phyloP scores from a whole-genome alignment of 2,329 filamentous ascomycete species.

The Rhinocladiella mackenziei region DNA sequence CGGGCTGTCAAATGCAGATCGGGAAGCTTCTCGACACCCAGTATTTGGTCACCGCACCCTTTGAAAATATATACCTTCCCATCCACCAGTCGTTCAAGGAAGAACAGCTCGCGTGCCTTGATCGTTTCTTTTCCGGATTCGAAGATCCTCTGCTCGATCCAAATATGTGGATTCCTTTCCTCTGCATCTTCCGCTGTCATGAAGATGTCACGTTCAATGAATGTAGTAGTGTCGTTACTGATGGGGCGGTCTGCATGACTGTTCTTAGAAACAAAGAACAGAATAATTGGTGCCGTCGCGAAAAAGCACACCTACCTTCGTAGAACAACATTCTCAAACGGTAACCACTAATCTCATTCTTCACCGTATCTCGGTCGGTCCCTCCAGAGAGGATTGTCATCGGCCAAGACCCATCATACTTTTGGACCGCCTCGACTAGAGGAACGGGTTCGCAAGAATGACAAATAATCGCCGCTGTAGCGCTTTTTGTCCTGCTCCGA shows the following conservation, averaged over 20 bases:
- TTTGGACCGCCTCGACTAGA: slow-evolving; percentile 3
- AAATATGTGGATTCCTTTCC: slow-evolving; percentile 3
- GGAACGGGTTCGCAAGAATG: slow-evolving; percentile 3
- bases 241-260: slow-evolving; percentile 3
- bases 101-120: slow-evolving; percentile 8
- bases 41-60: slow-evolving; percentile 8
- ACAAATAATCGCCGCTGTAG: slow-evolving; percentile 7
- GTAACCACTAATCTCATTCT: slow-evolving; percentile 1
- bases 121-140: slow-evolving; percentile 5
- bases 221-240: slow-evolving; percentile 10
- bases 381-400: slow-evolving; percentile 8
- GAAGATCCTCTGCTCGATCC: slow-evolving; percentile 7
- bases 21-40: slow-evolving; percentile 4
- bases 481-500: slow-evolving; percentile 10
- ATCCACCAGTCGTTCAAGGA: slow-evolving; percentile 7
- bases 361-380: slow-evolving; percentile 1
- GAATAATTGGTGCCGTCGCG: no score
- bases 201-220: slow-evolving; percentile 12
- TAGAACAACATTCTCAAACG: slow-evolving; percentile 9
- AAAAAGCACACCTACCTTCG: slow-evolving; percentile 1
- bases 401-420: slow-evolving; percentile 1
- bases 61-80: slow-evolving; percentile 6
- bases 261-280: slow-evolving; percentile 2
- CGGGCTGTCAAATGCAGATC: slow-evolving; percentile 8
- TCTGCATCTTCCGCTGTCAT: slow-evolving; percentile 7